Evolutionary conservation across 257 asterid genomes (phyloP).

Genomic region (Linderniella brevidens): DNA sequence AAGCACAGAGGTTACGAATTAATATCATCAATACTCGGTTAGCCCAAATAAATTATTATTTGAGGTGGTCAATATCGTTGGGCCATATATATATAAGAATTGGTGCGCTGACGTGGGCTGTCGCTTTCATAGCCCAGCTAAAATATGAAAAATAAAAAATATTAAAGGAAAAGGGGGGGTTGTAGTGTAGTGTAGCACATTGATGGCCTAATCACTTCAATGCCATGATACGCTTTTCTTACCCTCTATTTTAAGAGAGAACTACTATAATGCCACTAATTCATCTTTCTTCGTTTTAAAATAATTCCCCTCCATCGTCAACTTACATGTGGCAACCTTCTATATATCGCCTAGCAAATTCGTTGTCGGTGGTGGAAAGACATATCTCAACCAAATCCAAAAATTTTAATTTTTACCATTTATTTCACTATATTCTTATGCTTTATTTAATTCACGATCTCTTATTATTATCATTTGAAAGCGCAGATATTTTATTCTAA

Average conservation of each 20-base stretch:
- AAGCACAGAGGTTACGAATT: no score
- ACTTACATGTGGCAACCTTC: conserved; percentile 8
- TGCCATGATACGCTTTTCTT: conserved; percentile 5
- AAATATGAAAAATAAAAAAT: background rate
- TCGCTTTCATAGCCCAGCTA: conserved; percentile 24
- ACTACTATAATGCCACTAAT: conserved; percentile 12
- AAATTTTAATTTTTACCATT: background rate
- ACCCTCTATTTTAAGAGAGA: background rate
- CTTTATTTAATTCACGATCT: no score
- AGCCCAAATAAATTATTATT: conserved; percentile 13
- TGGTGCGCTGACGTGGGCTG: conserved; percentile 39
- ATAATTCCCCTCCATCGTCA: conserved; percentile 6
- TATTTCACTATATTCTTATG: no score
- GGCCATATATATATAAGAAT: conserved; percentile 17
- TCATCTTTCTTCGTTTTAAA: background rate
- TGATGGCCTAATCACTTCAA: conserved; percentile 24
- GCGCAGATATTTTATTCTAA: no score
- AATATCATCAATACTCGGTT: no score
- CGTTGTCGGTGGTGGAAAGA: no score
- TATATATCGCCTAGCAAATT: background rate
- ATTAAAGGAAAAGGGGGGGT: background rate
- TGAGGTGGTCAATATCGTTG: conserved; percentile 21
- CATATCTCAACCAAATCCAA: background rate
- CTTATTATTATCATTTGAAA: no score
- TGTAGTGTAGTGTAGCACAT: conserved; percentile 14